Evolutionary conservation across 1,284 basidiomycete genomes (phyloP).

Genomic region (Testicularia cyperi): DNA sequence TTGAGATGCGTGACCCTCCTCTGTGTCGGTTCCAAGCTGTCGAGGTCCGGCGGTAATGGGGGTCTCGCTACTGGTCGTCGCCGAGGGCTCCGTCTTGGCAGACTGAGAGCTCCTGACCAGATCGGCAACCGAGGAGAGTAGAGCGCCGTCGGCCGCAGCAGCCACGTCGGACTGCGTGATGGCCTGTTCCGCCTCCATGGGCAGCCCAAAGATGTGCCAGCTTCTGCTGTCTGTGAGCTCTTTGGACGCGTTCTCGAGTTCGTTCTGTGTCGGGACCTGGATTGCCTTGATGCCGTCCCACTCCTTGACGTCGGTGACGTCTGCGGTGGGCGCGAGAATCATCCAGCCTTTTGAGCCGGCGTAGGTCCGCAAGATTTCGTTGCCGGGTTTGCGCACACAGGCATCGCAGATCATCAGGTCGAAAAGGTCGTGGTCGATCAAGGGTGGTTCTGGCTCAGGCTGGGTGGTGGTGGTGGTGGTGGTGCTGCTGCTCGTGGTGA

Average conservation of each 20-base stretch:
- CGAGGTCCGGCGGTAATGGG: neutral
- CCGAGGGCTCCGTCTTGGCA: neutral
- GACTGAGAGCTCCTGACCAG: constrained; percentile 1
- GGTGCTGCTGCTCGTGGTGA: too few relatives aligned
- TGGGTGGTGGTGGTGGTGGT: neutral
- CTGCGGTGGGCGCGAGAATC: constrained; percentile 14
- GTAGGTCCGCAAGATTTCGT: constrained; percentile 40
- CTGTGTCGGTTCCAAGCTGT: neutral
- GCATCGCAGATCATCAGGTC: constrained; percentile 55
- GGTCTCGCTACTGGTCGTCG: neutral
- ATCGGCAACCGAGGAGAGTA: constrained; percentile 33
- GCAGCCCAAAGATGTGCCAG: constrained; percentile 37
- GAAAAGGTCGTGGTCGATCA: constrained; percentile 49
- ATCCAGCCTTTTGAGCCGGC: constrained; percentile 48
- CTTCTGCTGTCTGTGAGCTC: constrained; percentile 17
- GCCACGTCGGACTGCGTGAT: constrained; percentile 16
- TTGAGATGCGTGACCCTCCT: neutral
- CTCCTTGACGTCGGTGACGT: constrained; percentile 5
- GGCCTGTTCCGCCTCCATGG: constrained; percentile 19
- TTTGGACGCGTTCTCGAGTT: constrained; percentile 10
- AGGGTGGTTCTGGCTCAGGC: constrained; percentile 17
- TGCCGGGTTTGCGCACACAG: constrained; percentile 39
- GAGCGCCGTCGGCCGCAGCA: constrained; percentile 21
- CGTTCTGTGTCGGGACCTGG: constrained; percentile 27
- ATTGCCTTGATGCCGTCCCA: constrained; percentile 20